These are phyloP conservation scores for Cymbopogon citratus DNA, from an alignment of 176 grass and related monocot species.

Conservation along the genomic window DNA sequence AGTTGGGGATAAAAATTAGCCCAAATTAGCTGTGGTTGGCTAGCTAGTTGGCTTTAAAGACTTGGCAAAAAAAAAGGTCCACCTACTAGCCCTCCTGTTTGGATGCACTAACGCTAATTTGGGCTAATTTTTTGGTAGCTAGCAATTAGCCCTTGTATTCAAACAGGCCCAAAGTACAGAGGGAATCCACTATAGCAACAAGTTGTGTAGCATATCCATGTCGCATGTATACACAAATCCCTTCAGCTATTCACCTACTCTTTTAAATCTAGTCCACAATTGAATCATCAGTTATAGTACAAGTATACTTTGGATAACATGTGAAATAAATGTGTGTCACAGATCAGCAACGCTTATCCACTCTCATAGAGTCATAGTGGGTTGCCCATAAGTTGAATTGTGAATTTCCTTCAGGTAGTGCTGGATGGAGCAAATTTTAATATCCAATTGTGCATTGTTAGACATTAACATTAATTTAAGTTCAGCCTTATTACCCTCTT, in stretches of 20 bases:
- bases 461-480: neutral
- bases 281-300: neutral
- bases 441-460: neutral
- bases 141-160: neutral
- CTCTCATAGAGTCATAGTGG: neutral
- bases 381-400: neutral
- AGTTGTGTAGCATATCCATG: neutral
- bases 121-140: neutral
- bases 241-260: neutral
- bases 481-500: neutral
- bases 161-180: neutral
- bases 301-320: neutral
- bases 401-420: neutral
- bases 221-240: neutral
- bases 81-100: neutral
- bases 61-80: neutral
- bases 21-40: neutral
- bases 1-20: neutral
- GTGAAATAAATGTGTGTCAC: neutral
- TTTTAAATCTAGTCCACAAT: neutral
- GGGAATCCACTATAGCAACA: constrained; percentile 3
- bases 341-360: constrained; percentile 1
- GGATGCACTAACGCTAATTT: neutral
- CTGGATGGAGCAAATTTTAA: neutral
- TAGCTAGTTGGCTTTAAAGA: neutral